These are phyloP conservation scores for Aspergillus sp. DNA, from an alignment of 2,329 filamentous ascomycete genomes.

Conservation along the genomic window DNA sequence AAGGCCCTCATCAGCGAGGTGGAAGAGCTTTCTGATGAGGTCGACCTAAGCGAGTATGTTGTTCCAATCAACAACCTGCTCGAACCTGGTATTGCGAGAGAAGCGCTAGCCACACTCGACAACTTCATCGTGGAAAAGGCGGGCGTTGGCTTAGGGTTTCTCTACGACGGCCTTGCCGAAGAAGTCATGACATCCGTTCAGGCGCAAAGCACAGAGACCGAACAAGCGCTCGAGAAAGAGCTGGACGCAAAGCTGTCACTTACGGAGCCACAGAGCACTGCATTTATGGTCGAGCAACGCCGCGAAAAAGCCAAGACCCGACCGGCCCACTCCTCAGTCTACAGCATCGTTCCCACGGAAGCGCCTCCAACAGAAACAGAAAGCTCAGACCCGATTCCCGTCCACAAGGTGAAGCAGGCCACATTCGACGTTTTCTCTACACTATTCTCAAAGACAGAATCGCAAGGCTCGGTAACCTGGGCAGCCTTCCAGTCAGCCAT, in stretches of 20 bases:
- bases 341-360: slow-evolving; percentile 4
- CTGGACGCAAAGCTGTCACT: neutral
- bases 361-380: neutral
- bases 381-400: slow-evolving; percentile 7
- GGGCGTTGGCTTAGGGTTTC: slow-evolving; percentile 47
- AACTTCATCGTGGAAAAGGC: slow-evolving; percentile 43
- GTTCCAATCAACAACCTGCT: slow-evolving; percentile 50
- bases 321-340: slow-evolving; percentile 38
- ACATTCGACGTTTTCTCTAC: slow-evolving; percentile 46
- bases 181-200: slow-evolving; percentile 43
- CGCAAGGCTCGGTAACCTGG: slow-evolving; percentile 30
- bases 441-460: slow-evolving; percentile 29
- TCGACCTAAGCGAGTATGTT: slow-evolving; percentile 49
- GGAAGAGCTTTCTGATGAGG: slow-evolving; percentile 39
- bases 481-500: slow-evolving; percentile 48
- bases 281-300: slow-evolving; percentile 36
- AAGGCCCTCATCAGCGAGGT: slow-evolving; percentile 46
- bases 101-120: slow-evolving; percentile 45
- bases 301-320: slow-evolving; percentile 53
- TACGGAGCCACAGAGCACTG: neutral
- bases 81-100: slow-evolving; percentile 44
- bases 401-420: slow-evolving; percentile 45
- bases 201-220: slow-evolving; percentile 7
- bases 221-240: slow-evolving; percentile 20
- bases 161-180: slow-evolving; percentile 52